Evolutionary conservation across 106 monocot species (phyloP).

Genomic region (Dactylorhiza incarnata): DNA sequence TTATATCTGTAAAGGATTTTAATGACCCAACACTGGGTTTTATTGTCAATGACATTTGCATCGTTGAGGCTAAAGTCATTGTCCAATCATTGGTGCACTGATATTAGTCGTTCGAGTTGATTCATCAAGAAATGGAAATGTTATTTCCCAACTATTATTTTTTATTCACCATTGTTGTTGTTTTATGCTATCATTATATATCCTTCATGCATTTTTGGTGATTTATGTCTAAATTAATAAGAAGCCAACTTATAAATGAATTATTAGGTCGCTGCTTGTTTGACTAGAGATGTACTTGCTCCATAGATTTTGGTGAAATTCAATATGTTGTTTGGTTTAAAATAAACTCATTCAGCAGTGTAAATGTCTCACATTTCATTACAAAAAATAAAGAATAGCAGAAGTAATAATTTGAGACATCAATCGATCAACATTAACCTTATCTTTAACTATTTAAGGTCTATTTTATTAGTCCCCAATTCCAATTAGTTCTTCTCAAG

Average conservation of each 20-base stretch:
- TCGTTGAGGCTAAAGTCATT: constrained; percentile 6
- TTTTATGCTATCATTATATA: background rate
- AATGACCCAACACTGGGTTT: background rate
- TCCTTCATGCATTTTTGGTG: background rate
- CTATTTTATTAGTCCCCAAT: too few species aligned
- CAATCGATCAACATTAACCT: too few species aligned
- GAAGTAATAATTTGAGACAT: too few species aligned
- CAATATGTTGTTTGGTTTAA: background rate
- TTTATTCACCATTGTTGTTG: background rate
- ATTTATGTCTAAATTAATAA: background rate
- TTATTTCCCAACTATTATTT: background rate
- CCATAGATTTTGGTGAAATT: background rate
- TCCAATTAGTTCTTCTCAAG: too few species aligned
- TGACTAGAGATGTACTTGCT: background rate
- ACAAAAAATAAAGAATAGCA: background rate
- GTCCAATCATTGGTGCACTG: constrained; percentile 1
- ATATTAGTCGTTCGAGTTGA: background rate
- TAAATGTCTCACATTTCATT: background rate
- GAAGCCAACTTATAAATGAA: background rate
- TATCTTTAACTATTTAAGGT: too few species aligned
- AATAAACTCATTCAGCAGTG: background rate
- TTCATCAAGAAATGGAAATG: background rate
- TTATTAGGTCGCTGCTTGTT: background rate
- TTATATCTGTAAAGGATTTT: background rate
- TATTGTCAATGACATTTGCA: constrained; percentile 5